Conservation (phyloP, 345 rosid species). For the Linum trigynum region DNA sequence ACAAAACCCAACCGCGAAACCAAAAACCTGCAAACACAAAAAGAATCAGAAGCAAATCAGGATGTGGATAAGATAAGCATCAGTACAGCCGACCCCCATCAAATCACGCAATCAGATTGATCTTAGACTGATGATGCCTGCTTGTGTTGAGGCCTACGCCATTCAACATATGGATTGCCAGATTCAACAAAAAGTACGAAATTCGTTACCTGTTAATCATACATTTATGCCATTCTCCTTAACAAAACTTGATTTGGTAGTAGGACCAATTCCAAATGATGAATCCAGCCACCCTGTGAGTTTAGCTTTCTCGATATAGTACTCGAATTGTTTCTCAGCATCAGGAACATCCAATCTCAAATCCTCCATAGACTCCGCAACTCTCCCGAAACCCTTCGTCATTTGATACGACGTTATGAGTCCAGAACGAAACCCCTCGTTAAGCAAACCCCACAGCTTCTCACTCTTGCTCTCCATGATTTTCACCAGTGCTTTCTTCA, state of each 20-base stretch:
- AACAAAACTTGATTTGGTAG: slow-evolving; percentile 20
- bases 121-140: too few relatives aligned
- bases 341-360: slow-evolving; percentile 75
- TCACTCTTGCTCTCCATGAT: slow-evolving; percentile 57
- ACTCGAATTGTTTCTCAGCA: slow-evolving; percentile 41
- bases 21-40: background rate
- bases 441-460: slow-evolving; percentile 46
- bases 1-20: background rate
- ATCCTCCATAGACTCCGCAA: slow-evolving; percentile 65
- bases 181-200: too few relatives aligned
- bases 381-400: slow-evolving; percentile 66
- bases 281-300: slow-evolving; percentile 59
- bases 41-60: background rate
- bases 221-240: slow-evolving; percentile 30
- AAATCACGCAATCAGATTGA: too few relatives aligned
- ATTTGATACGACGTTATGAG: slow-evolving; percentile 66
- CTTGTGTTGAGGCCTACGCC: too few relatives aligned
- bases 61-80: background rate
- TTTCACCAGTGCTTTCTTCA: slow-evolving; percentile 55
- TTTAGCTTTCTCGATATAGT: slow-evolving; percentile 54
- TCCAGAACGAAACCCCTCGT: slow-evolving; percentile 51
- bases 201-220: background rate
- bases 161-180: too few relatives aligned
- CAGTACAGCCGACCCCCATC: too few relatives aligned
- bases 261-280: slow-evolving; percentile 21